These are phyloP conservation scores for Hypoxylon lienhwacheense DNA, from an alignment of 495 filamentous ascomycete genomes.

Conservation along the genomic window DNA sequence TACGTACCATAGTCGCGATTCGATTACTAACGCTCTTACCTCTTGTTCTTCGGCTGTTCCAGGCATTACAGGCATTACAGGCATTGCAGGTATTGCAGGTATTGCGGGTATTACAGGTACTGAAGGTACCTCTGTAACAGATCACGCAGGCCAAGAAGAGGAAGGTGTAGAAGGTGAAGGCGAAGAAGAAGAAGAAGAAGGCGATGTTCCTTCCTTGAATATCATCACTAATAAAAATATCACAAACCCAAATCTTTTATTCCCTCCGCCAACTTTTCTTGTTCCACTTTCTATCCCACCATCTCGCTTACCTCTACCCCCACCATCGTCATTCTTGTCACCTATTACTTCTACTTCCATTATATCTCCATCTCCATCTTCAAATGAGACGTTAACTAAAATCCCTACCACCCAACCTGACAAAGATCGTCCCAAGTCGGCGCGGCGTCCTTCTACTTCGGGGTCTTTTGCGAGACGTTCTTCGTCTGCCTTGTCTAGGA, in stretches of 20 bases:
- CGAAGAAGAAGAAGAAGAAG: too few relatives aligned
- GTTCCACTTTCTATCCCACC: constrained; percentile 32
- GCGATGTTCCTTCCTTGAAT: constrained; percentile 31
- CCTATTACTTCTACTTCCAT: constrained; percentile 18
- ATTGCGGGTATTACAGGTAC: too few relatives aligned
- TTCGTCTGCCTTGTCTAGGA: constrained; percentile 29
- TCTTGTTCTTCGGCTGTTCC: constrained; percentile 21
- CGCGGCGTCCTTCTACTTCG: constrained; percentile 23
- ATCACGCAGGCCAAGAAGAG: too few relatives aligned
- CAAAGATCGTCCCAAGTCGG: constrained; percentile 36
- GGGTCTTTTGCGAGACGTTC: constrained; percentile 20
- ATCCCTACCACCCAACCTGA: constrained; percentile 35
- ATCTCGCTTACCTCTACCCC: constrained; percentile 16
- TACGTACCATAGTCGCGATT: constrained; percentile 40
- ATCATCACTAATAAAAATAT: constrained; percentile 26
- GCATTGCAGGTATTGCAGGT: too few relatives aligned
- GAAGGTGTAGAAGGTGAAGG: too few relatives aligned
- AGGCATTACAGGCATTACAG: too few relatives aligned
- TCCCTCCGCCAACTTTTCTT: constrained; percentile 24
- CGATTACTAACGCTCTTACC: constrained; percentile 35
- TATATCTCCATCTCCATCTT: too few relatives aligned
- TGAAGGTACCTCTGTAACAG: too few relatives aligned
- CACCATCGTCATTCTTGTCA: constrained; percentile 26
- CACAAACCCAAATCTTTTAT: constrained; percentile 18
- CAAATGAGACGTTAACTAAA: constrained; percentile 46